Percentiles rank a stretch among this genome's conserved stretches.
Evolutionary conservation across 495 filamentous ascomycete genomes (phyloP).

Genomic region (Neurospora sp.): DNA sequence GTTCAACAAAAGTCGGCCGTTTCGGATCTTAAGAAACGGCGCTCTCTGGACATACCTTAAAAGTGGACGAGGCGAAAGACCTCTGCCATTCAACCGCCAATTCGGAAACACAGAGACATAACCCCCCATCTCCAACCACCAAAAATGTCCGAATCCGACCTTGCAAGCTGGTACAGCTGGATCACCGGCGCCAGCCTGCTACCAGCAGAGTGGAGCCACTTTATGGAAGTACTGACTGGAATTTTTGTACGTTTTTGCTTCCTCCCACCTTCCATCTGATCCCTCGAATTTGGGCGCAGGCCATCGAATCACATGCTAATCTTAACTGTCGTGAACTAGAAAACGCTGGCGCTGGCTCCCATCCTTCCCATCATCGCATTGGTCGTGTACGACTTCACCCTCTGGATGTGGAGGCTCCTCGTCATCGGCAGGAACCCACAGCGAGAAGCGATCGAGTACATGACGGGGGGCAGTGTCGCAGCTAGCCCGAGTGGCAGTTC

Average conservation of each 20-base stretch:
- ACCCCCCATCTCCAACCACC: not conserved
- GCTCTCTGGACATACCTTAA: not conserved
- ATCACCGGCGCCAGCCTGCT: constrained; percentile 14
- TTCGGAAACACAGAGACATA: not conserved
- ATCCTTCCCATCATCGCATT: constrained; percentile 22
- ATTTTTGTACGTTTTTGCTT: constrained; percentile 16
- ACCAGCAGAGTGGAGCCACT: constrained; percentile 10
- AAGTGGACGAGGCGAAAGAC: not conserved
- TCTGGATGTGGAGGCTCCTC: constrained; percentile 34
- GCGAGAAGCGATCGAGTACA: constrained; percentile 2
- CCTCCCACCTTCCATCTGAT: not conserved
- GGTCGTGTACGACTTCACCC: constrained; percentile 32
- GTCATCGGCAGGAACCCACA: constrained; percentile 4
- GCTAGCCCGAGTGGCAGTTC: not conserved
- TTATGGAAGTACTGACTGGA: constrained; percentile 12
- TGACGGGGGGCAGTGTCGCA: constrained; percentile 4
- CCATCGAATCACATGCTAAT: not conserved
- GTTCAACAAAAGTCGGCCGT: not conserved
- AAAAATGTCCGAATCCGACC: constrained; percentile 4
- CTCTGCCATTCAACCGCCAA: not conserved
- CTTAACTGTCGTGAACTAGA: constrained; percentile 1
- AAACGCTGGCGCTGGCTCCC: constrained; percentile 15
- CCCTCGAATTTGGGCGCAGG: not conserved
- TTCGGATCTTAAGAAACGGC: not conserved
- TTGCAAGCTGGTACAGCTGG: constrained; percentile 9